Conservation (phyloP, 2,329 filamentous ascomycete species). For the Penicillium nordicum region DNA sequence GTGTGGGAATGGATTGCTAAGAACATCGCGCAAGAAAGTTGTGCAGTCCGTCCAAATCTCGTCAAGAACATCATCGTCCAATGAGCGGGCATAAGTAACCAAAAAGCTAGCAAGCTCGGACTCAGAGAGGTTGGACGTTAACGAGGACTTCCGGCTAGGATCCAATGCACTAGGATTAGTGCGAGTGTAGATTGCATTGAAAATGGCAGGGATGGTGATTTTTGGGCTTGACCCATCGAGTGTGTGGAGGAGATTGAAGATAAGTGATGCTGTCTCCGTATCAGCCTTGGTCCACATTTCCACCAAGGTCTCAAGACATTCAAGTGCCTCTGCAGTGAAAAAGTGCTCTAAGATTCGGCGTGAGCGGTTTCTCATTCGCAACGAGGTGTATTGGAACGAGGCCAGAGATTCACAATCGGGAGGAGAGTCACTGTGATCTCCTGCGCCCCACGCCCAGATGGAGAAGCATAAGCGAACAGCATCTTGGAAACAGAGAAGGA, state of each 20-base stretch:
- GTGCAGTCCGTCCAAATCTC: constrained; percentile 97
- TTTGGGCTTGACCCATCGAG: constrained; percentile 87
- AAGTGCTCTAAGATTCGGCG: constrained; percentile 86
- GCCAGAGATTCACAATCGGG: constrained; percentile 68
- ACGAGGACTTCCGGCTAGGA: constrained; percentile 73
- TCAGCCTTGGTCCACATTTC: constrained; percentile 69
- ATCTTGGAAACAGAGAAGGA: constrained; percentile 94
- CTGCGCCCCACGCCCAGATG: constrained; percentile 91
- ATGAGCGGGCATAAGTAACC: constrained; percentile 80
- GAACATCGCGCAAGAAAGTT: constrained; percentile 80
- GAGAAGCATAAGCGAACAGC: constrained; percentile 86
- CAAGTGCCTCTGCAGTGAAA: constrained; percentile 85
- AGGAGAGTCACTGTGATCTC: constrained; percentile 36
- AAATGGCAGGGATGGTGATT: constrained; percentile 87
- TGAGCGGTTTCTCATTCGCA: constrained; percentile 86
- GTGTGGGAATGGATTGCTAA: constrained; percentile 92
- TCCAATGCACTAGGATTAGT: constrained; percentile 82
- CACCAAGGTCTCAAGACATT: constrained; percentile 88
- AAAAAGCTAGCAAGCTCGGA: constrained; percentile 83
- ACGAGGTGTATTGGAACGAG: constrained; percentile 85
- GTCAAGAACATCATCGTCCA: constrained; percentile 96
- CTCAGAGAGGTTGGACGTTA: constrained; percentile 81
- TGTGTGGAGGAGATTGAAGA: constrained; percentile 84
- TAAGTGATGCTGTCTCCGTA: constrained; percentile 56
- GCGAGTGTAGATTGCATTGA: constrained; percentile 93